Percentiles rank a stretch among this genome's conserved stretches.
These are phyloP conservation scores for Botrytis porri DNA, from an alignment of 2,329 filamentous ascomycete genomes.

Conservation along the genomic window DNA sequence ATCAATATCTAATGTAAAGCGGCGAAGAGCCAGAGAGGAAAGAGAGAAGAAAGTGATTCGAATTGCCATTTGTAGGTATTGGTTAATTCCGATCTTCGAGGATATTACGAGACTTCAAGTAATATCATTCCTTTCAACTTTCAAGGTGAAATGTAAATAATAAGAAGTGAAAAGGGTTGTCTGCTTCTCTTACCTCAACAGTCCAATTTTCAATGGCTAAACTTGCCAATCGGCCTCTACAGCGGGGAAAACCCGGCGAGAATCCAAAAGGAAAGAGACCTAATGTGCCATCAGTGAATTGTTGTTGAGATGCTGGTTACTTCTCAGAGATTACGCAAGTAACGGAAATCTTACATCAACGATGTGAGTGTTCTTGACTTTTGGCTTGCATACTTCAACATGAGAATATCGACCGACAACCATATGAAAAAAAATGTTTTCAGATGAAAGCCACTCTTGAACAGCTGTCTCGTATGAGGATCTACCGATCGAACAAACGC, in stretches of 20 bases:
- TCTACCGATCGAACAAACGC: not conserved
- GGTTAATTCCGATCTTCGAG: not conserved
- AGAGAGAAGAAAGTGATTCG: not conserved
- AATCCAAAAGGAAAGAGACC: not conserved
- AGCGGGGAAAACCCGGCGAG: not conserved
- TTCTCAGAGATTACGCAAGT: not conserved
- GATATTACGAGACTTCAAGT: slow-evolving; percentile 4
- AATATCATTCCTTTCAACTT: not conserved
- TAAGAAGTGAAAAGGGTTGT: not conserved
- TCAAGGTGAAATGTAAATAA: not conserved
- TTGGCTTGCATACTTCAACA: not conserved
- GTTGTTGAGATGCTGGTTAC: no score
- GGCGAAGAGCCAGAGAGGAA: not conserved
- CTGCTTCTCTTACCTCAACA: slow-evolving; percentile 4
- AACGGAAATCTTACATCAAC: not conserved
- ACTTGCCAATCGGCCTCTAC: not conserved
- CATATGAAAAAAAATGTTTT: no score
- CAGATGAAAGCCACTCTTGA: not conserved
- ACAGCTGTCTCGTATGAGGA: not conserved
- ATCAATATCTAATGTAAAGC: not conserved
- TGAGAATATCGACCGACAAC: not conserved
- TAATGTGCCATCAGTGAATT: not conserved
- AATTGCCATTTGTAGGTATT: not conserved
- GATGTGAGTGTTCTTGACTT: not conserved
- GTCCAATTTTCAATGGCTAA: not conserved